Conservation (phyloP, 352 stramenopile species). For the Globisporangium abappressorium region DNA sequence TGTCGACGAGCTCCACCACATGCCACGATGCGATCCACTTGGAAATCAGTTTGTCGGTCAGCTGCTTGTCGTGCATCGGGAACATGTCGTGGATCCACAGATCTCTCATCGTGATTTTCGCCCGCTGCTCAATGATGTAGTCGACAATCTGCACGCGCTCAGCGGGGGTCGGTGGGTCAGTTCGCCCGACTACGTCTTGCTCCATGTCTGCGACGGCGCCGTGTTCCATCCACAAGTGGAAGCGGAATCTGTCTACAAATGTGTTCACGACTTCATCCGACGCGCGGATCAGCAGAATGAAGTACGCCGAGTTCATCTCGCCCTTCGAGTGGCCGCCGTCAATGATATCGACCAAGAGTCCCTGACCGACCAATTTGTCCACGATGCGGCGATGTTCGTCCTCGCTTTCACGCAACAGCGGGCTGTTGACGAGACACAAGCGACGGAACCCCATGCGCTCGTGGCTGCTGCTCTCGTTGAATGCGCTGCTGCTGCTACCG, state of each 20-base stretch:
- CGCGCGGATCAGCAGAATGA: conserved; percentile 72
- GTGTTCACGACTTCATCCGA: conserved; percentile 56
- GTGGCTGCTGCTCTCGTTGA: conserved; percentile 33
- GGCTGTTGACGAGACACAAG: conserved; percentile 55
- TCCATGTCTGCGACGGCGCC: conserved; percentile 77
- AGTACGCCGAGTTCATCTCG: conserved; percentile 78
- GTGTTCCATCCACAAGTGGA: conserved; percentile 77
- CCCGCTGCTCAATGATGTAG: conserved; percentile 79
- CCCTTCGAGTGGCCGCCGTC: conserved; percentile 76
- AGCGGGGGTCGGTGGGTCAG: conserved; percentile 62
- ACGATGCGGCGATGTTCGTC: conserved; percentile 81
- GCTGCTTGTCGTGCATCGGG: conserved; percentile 71
- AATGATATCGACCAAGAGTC: conserved; percentile 79
- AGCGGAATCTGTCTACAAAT: conserved; percentile 63
- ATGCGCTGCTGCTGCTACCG: conserved; percentile 16
- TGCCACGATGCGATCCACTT: conserved; percentile 66
- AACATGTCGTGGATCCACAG: conserved; percentile 83
- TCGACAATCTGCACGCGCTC: conserved; percentile 85
- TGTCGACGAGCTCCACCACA: conserved; percentile 47
- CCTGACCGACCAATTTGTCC: conserved; percentile 68
- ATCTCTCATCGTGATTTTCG: conserved; percentile 51
- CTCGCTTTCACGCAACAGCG: conserved; percentile 59
- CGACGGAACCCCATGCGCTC: conserved; percentile 60
- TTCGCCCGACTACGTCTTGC: conserved; percentile 56
- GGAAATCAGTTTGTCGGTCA: conserved; percentile 65